phyloP scores from a whole-genome alignment of 345 rosid genomes.

The Ceriops decandra region DNA sequence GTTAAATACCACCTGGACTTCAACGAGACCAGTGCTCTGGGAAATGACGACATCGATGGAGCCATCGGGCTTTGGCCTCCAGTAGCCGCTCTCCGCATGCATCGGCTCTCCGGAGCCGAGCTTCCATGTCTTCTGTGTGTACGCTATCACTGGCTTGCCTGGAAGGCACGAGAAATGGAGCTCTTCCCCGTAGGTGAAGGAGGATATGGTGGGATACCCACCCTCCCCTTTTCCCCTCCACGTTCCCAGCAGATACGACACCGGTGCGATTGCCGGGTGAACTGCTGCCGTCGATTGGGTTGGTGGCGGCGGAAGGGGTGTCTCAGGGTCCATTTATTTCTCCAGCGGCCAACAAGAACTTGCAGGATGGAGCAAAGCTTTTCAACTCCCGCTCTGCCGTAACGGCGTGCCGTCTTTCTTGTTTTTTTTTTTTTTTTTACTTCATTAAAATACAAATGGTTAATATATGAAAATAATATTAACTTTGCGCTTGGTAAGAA shows the following conservation, averaged over 20 bases:
- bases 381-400: no score
- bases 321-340: constrained; percentile 1
- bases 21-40: constrained; percentile 75
- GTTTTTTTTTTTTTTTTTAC: no score
- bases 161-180: constrained; percentile 49
- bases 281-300: constrained; percentile 2
- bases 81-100: constrained; percentile 78
- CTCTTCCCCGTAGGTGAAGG: constrained; percentile 69
- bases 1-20: constrained; percentile 41
- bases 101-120: constrained; percentile 57
- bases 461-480: no score
- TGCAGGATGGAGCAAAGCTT: no score
- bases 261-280: constrained; percentile 57
- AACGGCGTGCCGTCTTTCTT: no score
- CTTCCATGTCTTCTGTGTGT: constrained; percentile 70
- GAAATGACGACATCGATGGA: constrained; percentile 64
- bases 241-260: constrained; percentile 57
- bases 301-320: neutral
- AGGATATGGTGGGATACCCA: constrained; percentile 50
- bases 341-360: neutral
- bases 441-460: no score
- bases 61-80: constrained; percentile 66
- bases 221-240: constrained; percentile 86
- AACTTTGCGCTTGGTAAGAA: no score
- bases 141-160: constrained; percentile 68